Evolutionary conservation across 176 grass and related monocot species (phyloP).

Genomic region (Triticum dicoccoides): DNA sequence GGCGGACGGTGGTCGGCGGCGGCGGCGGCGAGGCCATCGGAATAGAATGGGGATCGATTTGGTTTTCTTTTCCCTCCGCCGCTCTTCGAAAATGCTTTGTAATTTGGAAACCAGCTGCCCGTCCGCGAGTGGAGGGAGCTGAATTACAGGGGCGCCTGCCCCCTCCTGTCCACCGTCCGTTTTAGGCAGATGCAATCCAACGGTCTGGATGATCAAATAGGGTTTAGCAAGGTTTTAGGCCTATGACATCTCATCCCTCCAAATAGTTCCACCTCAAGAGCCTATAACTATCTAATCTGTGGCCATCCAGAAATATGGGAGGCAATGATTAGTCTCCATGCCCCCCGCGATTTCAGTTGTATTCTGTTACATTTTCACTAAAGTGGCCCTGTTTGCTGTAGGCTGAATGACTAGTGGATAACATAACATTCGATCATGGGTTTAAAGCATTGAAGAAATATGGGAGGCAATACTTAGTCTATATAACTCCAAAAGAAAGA

Average conservation of each 20-base stretch:
- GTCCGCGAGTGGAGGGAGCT: neutral
- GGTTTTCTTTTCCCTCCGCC: neutral
- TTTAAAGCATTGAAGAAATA: slow-evolving; percentile 30
- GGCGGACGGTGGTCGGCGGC: slow-evolving; percentile 57
- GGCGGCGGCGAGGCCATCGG: slow-evolving; percentile 26
- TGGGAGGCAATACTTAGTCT: no score
- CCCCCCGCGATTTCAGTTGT: neutral
- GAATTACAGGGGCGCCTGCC: neutral
- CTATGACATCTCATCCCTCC: no score
- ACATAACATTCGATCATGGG: slow-evolving; percentile 98
- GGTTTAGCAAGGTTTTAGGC: no score
- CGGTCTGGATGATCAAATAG: no score
- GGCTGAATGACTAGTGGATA: slow-evolving; percentile 62
- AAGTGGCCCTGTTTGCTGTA: slow-evolving; percentile 27
- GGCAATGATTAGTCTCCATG: no score
- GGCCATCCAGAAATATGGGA: no score
- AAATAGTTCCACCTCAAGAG: no score
- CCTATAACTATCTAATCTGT: no score
- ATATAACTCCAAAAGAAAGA: no score
- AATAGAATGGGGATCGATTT: neutral
- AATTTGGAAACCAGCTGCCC: neutral
- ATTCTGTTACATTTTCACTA: neutral
- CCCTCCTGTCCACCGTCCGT: no score
- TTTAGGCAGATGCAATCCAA: no score
- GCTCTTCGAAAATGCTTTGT: neutral